These are phyloP conservation scores for Flaveria bidentis DNA, from an alignment of 129 eudicot species.

Conservation along the genomic window DNA sequence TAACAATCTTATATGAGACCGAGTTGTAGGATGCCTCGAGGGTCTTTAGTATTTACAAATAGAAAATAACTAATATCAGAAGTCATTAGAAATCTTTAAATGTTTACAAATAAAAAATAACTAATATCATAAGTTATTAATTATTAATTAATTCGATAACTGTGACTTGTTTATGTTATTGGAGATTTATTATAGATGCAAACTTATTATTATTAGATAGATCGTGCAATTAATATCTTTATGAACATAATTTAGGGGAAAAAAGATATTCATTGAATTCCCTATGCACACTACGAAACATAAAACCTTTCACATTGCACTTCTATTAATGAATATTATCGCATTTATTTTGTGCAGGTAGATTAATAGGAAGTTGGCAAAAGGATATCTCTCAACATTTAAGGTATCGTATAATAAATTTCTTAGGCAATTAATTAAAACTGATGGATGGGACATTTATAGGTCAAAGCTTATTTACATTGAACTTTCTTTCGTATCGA, in stretches of 20 bases:
- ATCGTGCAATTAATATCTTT: neutral
- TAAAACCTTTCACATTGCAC: conserved; percentile 26
- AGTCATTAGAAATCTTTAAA: too few species aligned
- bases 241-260: neutral
- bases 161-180: too few species aligned
- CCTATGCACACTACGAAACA: conserved; percentile 28
- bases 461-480: conserved; percentile 36
- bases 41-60: too few species aligned
- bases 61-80: too few species aligned
- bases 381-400: conserved; percentile 33
- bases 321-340: conserved; percentile 22
- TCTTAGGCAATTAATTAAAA: conserved; percentile 17
- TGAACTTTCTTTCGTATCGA: conserved; percentile 9
- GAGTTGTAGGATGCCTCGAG: too few species aligned
- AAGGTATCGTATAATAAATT: conserved; percentile 28
- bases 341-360: conserved; percentile 32
- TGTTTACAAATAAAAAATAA: too few species aligned
- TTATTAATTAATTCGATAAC: too few species aligned
- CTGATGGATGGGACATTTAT: conserved; percentile 33
- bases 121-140: too few species aligned
- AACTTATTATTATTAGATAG: too few species aligned
- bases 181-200: too few species aligned
- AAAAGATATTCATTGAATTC: neutral
- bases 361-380: conserved; percentile 25
- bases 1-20: too few species aligned